These are phyloP conservation scores for Scedosporium apiospermum DNA, from an alignment of 2,329 filamentous ascomycete genomes.

Conservation along the genomic window DNA sequence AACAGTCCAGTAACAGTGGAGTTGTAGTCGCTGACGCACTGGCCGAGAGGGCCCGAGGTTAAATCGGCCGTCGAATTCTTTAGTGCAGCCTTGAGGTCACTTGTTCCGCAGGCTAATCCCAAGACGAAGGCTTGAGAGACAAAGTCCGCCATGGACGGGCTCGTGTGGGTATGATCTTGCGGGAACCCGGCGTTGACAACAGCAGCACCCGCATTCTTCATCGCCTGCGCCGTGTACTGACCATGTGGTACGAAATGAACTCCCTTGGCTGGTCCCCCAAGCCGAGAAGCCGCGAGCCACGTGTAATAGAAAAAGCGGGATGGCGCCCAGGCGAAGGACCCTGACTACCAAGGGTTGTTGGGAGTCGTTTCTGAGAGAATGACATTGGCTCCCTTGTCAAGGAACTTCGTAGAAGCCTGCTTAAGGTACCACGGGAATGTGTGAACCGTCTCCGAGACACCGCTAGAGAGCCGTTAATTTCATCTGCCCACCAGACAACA, in stretches of 20 bases:
- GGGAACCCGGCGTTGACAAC: constrained; percentile 46
- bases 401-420: constrained; percentile 43
- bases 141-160: constrained; percentile 41
- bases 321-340: constrained; percentile 35
- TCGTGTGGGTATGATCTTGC: constrained; percentile 55
- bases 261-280: constrained; percentile 25
- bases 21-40: constrained; percentile 15
- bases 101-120: constrained; percentile 38
- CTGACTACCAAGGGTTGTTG: constrained; percentile 50
- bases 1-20: constrained; percentile 10
- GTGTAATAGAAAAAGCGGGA: constrained; percentile 49
- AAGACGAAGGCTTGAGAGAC: constrained; percentile 49
- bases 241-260: constrained; percentile 52
- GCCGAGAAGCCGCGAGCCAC: constrained; percentile 25
- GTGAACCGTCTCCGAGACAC: constrained; percentile 42
- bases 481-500: background rate
- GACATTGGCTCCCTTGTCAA: constrained; percentile 49
- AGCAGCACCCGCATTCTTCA: constrained; percentile 35
- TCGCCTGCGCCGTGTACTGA: constrained; percentile 45
- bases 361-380: constrained; percentile 48
- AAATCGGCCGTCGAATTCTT: constrained; percentile 22
- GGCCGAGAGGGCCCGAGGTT: constrained; percentile 18
- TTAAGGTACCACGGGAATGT: constrained; percentile 53
- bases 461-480: constrained; percentile 15
- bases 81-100: constrained; percentile 24